Evolutionary conservation across 352 stramenopile genomes (phyloP).

Genomic region (Sclerospora graminicola): DNA sequence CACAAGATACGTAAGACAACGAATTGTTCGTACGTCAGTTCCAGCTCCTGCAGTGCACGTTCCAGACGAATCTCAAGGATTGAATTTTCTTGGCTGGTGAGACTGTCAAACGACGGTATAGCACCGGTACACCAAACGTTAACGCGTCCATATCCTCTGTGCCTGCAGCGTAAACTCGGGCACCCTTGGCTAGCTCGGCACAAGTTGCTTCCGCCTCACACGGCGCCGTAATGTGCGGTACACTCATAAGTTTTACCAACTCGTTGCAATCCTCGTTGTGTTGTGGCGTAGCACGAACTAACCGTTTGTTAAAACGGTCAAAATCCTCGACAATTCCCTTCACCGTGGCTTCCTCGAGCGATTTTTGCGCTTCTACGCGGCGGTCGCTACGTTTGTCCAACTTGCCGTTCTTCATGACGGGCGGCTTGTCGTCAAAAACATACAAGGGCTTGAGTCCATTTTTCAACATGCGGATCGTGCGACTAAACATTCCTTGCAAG

Average conservation of each 20-base stretch:
- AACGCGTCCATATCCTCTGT: constrained; percentile 99
- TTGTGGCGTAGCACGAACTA: constrained; percentile 88
- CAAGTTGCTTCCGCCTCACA: constrained; percentile 99
- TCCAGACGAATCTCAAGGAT: constrained; percentile 90
- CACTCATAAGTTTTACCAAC: too few species aligned
- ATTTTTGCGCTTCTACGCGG: constrained; percentile 80
- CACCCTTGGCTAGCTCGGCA: constrained; percentile 86
- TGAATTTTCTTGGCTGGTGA: constrained; percentile 80
- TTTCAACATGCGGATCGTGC: constrained; percentile 97
- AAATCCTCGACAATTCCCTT: constrained; percentile 86
- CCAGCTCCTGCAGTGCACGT: constrained; percentile 90
- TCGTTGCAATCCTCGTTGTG: too few species aligned
- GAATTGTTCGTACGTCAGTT: constrained; percentile 92
- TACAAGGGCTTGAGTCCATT: constrained; percentile 97
- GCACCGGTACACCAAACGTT: constrained; percentile 91
- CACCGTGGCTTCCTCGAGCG: too few species aligned
- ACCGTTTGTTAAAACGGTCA: constrained; percentile 89
- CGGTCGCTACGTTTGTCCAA: constrained; percentile 89
- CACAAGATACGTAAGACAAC: constrained; percentile 99
- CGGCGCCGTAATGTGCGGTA: too few species aligned
- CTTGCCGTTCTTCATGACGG: constrained; percentile 95
- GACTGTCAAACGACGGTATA: constrained; percentile 89
- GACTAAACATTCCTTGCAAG: too few species aligned
- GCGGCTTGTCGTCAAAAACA: constrained; percentile 98
- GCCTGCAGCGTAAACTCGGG: constrained; percentile 90